Evolutionary conservation across 805 yeast species (phyloP).

Genomic region (Ascoidea tarda): DNA sequence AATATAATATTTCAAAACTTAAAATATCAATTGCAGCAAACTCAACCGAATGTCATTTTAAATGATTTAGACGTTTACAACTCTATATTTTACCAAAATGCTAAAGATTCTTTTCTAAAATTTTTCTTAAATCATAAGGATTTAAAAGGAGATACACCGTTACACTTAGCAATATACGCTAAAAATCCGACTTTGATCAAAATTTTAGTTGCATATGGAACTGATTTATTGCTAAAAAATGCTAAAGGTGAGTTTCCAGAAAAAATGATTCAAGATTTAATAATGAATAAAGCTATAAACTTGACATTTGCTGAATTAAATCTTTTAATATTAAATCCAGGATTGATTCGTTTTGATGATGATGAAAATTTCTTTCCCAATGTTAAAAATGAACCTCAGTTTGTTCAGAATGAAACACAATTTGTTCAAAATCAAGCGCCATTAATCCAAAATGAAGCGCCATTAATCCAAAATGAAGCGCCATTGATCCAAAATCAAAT

Average conservation of each 20-base stretch:
- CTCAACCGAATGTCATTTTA: background rate
- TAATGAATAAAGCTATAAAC: conserved; percentile 13
- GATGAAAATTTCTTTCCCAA: background rate
- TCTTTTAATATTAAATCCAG: background rate
- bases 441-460: too few relatives aligned
- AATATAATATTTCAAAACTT: conserved; percentile 6
- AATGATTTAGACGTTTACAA: background rate
- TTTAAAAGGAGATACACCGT: conserved; percentile 69
- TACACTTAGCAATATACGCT: conserved; percentile 59
- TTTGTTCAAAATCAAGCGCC: too few relatives aligned
- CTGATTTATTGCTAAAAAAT: conserved; percentile 15
- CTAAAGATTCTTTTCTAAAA: conserved; percentile 28
- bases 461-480: too few relatives aligned
- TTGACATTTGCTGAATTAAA: conserved; percentile 13
- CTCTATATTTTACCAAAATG: background rate
- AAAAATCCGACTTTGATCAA: conserved; percentile 31
- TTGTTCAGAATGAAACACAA: too few relatives aligned
- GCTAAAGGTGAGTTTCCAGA: conserved; percentile 19
- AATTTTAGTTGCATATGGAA: conserved; percentile 28
- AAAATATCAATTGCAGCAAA: conserved; percentile 18
- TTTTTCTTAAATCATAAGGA: conserved; percentile 67
- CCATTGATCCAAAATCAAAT: too few relatives aligned
- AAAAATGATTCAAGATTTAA: background rate
- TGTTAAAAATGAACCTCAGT: too few relatives aligned
- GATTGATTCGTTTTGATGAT: background rate